Conservation (phyloP, 1,139 yeast genomes). For the Arxiozyma heterogenica region DNA sequence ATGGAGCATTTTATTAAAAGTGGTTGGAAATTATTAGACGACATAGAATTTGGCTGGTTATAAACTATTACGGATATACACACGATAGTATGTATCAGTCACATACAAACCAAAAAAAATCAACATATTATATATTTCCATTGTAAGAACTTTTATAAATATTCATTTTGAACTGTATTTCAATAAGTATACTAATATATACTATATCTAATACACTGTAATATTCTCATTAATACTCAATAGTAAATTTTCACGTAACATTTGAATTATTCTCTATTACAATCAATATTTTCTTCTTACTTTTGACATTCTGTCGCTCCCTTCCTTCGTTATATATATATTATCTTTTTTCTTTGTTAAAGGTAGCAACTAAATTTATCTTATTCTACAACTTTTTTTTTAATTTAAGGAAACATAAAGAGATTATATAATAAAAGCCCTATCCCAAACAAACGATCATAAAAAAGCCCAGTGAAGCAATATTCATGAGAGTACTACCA, state of each 20-base stretch:
- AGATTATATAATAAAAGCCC: neutral
- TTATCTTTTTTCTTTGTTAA: neutral
- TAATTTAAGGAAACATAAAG: neutral
- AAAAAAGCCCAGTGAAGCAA: neutral
- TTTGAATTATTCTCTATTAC: neutral
- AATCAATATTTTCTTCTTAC: neutral
- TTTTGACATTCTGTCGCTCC: neutral
- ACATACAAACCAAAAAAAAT: too few relatives aligned
- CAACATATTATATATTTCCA: neutral
- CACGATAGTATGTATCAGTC: too few relatives aligned
- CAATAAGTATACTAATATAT: too few relatives aligned
- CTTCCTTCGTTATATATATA: too few relatives aligned
- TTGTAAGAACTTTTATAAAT: too few relatives aligned
- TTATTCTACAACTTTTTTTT: too few relatives aligned
- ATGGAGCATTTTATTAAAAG: slow-evolving; percentile 15
- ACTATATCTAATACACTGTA: neutral
- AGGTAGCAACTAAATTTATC: neutral
- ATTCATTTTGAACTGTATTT: too few relatives aligned
- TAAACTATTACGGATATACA: neutral
- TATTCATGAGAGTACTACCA: neutral
- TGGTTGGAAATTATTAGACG: slow-evolving; percentile 25
- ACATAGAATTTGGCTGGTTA: slow-evolving; percentile 29
- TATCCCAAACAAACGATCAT: neutral
- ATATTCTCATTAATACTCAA: neutral
- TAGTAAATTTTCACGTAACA: neutral